phyloP scores from a whole-genome alignment of 192 early-diverging fungal species.

The Rhizoclosmatium sp. region DNA sequence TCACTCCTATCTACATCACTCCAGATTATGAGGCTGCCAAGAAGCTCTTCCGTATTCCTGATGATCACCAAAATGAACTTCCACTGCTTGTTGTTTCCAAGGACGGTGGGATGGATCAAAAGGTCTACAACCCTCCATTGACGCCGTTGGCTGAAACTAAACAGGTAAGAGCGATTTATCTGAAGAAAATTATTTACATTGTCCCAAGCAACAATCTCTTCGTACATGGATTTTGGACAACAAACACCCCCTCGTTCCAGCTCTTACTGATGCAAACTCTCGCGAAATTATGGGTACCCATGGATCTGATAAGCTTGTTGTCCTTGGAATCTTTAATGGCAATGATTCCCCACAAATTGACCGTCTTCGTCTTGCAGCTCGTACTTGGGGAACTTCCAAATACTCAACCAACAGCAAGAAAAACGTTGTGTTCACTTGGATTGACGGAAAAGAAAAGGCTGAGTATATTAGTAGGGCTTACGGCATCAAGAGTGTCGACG shows the following conservation, averaged over 20 bases:
- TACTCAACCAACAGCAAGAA: neutral
- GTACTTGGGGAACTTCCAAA: neutral
- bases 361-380: conserved; percentile 7
- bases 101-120: conserved; percentile 36
- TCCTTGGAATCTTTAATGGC: conserved; percentile 67
- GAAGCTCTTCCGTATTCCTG: conserved; percentile 3
- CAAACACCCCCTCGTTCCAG: conserved; percentile 53
- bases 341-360: neutral
- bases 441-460: conserved; percentile 15
- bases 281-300: conserved; percentile 67
- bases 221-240: conserved; percentile 39
- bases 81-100: conserved; percentile 12
- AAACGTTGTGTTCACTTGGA: conserved; percentile 25
- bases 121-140: conserved; percentile 24
- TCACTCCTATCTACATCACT: conserved; percentile 24
- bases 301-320: conserved; percentile 57
- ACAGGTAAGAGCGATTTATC: neutral
- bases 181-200: neutral
- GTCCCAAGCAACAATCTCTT: conserved; percentile 2
- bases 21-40: conserved; percentile 23
- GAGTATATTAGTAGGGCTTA: conserved; percentile 36
- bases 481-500: conserved; percentile 25
- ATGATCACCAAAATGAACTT: neutral
- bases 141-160: conserved; percentile 5
- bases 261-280: conserved; percentile 68